A percentile compares a stretch with the other conserved stretches of the same genome.
Conservation (phyloP, 2,329 filamentous ascomycete species). For the Pyricularia sp. region DNA sequence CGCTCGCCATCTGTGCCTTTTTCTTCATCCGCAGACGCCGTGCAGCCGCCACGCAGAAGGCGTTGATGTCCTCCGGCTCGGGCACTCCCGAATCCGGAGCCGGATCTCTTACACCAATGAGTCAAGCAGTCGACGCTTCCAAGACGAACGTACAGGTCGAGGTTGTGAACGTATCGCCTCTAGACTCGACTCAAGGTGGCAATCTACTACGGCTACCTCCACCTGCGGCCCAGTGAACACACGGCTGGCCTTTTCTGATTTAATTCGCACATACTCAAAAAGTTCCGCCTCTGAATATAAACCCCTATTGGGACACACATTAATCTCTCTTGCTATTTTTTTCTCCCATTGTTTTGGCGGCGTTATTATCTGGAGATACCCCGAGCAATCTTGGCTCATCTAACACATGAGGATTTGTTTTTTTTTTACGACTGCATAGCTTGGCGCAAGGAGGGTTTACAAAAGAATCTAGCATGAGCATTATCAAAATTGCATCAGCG, state of each 20-base stretch:
- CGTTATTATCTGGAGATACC: background rate
- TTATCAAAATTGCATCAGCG: background rate
- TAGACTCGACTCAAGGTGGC: background rate
- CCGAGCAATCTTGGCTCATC: background rate
- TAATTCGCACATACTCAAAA: background rate
- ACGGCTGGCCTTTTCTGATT: background rate
- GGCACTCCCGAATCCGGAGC: background rate
- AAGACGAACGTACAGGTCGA: background rate
- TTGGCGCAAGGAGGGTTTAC: background rate
- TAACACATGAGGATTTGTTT: background rate
- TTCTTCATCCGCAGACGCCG: background rate
- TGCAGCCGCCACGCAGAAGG: background rate
- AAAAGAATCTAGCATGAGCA: background rate
- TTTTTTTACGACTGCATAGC: background rate
- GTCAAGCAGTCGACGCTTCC: background rate
- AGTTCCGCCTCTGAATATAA: background rate
- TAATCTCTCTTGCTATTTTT: background rate
- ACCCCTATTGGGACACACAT: background rate
- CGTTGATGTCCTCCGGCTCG: no score
- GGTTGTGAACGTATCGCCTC: background rate
- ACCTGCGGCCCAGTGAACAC: background rate
- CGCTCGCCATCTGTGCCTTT: background rate
- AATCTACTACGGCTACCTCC: background rate
- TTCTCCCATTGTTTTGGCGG: background rate
- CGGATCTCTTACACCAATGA: background rate